phyloP scores from a whole-genome alignment of 768 basidiomycete species.

The Mycena indigotica region DNA sequence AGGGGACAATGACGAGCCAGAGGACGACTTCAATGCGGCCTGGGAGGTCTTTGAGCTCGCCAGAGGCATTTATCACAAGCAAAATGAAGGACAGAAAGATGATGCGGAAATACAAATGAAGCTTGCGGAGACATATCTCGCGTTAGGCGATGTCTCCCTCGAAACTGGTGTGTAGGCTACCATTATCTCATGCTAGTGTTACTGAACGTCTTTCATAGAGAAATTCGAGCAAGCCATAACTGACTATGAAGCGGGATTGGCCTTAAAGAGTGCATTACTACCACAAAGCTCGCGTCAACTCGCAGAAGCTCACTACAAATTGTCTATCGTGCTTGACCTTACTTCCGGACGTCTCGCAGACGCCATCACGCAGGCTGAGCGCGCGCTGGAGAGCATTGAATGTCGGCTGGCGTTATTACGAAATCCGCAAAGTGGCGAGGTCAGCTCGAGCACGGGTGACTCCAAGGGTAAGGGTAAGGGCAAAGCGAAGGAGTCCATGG shows the following conservation, averaged over 20 bases:
- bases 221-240: constrained; percentile 94
- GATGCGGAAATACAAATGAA: constrained; percentile 71
- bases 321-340: constrained; percentile 91
- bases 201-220: constrained; percentile 49
- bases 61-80: constrained; percentile 75
- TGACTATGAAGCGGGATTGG: constrained; percentile 80
- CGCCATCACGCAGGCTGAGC: constrained; percentile 79
- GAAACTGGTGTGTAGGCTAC: constrained; percentile 70
- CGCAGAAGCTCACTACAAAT: constrained; percentile 91
- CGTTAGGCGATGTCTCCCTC: constrained; percentile 93
- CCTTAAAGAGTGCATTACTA: constrained; percentile 71
- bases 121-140: constrained; percentile 87
- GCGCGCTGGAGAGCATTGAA: constrained; percentile 78
- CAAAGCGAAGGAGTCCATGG: constrained; percentile 32
- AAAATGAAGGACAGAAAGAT: constrained; percentile 48
- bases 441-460: constrained; percentile 42
- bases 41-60: constrained; percentile 98
- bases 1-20: constrained; percentile 77
- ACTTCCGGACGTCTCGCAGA: constrained; percentile 82
- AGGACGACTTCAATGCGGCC: constrained; percentile 97
- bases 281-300: constrained; percentile 90
- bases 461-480: constrained; percentile 74
- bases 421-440: constrained; percentile 23
- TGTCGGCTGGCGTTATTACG: constrained; percentile 64
- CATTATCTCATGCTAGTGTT: background rate